Conservation (phyloP, 352 stramenopile genomes). For the Globisporangium heterothallicum region DNA sequence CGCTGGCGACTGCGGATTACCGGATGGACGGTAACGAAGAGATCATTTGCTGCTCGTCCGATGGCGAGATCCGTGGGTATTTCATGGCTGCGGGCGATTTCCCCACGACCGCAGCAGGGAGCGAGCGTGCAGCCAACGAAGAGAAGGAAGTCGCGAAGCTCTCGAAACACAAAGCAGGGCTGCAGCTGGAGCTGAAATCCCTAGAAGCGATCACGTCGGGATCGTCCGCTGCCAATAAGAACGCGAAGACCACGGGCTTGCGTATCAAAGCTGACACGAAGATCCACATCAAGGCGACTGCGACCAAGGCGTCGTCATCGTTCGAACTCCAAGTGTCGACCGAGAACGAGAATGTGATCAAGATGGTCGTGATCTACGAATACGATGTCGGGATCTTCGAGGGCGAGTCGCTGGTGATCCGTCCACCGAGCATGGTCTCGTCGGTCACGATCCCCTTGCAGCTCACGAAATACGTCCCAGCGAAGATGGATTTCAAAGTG, state of each 20-base stretch:
- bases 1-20: conserved; percentile 81
- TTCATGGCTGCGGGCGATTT: conserved; percentile 43
- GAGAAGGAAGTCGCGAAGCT: conserved; percentile 78
- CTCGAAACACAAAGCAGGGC: conserved; percentile 69
- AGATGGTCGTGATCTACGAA: conserved; percentile 84
- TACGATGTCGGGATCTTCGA: conserved; percentile 87
- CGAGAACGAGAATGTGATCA: conserved; percentile 84
- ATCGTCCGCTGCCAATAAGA: conserved; percentile 22
- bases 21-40: conserved; percentile 85
- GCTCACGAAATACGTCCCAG: conserved; percentile 60
- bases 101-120: conserved; percentile 17
- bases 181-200: conserved; percentile 74
- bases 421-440: conserved; percentile 36
- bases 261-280: conserved; percentile 53
- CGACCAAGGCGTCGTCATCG: conserved; percentile 41
- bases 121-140: conserved; percentile 43
- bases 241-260: conserved; percentile 26
- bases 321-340: conserved; percentile 83
- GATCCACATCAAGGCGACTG: conserved; percentile 48
- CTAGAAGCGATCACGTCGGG: conserved; percentile 45
- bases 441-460: conserved; percentile 48
- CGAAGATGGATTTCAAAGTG: conserved; percentile 64
- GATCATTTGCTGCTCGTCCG: conserved; percentile 80
- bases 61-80: conserved; percentile 81
- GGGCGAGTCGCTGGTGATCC: conserved; percentile 70